These are phyloP conservation scores for Rheum nobile DNA, from an alignment of 148 eudicot genomes.

Conservation along the genomic window DNA sequence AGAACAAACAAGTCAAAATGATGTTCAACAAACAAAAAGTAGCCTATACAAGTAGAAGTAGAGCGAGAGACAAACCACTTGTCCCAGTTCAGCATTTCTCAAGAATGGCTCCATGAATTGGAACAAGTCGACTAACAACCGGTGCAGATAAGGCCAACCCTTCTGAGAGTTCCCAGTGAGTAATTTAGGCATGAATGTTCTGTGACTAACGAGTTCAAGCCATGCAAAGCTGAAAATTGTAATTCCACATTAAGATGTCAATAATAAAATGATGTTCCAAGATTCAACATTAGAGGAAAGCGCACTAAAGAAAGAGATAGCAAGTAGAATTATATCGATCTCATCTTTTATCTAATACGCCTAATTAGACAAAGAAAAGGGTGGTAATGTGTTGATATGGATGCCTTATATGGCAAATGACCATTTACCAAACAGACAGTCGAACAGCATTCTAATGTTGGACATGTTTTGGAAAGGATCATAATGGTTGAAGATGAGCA, in stretches of 20 bases:
- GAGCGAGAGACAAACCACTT: slow-evolving; percentile 49
- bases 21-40: neutral
- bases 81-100: slow-evolving; percentile 80
- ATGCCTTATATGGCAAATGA: too few relatives aligned
- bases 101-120: slow-evolving; percentile 92
- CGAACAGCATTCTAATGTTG: neutral
- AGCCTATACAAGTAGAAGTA: neutral
- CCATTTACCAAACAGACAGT: neutral
- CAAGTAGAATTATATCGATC: neutral
- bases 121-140: slow-evolving; percentile 75
- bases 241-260: neutral
- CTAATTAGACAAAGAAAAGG: too few relatives aligned
- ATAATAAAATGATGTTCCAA: neutral
- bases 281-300: neutral
- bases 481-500: neutral
- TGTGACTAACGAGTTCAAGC: slow-evolving; percentile 94
- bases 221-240: slow-evolving; percentile 69
- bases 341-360: neutral
- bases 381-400: too few relatives aligned
- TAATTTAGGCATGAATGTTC: slow-evolving; percentile 94
- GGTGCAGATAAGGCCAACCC: slow-evolving; percentile 91
- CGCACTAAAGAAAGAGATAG: neutral
- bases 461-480: neutral
- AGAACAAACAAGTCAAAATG: slow-evolving; percentile 1
- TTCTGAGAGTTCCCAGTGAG: slow-evolving; percentile 82